Conservation (phyloP, 2,329 filamentous ascomycete species). For the Fulvia fulva region DNA sequence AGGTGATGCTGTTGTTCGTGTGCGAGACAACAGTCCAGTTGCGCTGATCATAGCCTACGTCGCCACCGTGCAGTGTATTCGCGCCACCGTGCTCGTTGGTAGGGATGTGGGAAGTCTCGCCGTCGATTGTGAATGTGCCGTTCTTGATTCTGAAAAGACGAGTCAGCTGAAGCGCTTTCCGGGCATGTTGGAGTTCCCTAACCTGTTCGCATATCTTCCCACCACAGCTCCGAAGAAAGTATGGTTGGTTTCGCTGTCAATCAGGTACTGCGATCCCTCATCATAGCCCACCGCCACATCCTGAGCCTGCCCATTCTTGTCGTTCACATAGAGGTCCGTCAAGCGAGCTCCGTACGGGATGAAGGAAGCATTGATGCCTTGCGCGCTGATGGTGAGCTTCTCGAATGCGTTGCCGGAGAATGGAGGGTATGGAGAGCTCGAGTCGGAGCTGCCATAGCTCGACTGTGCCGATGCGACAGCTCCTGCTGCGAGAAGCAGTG, state of each 20-base stretch:
- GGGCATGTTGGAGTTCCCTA: neutral
- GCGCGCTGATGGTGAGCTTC: conserved; percentile 25
- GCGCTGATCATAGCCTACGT: conserved; percentile 55
- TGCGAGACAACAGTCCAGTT: conserved; percentile 74
- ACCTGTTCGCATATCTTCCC: conserved; percentile 50
- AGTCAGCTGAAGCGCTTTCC: conserved; percentile 17
- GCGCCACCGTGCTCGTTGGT: conserved; percentile 50
- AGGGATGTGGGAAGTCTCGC: conserved; percentile 45
- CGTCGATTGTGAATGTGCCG: conserved; percentile 51
- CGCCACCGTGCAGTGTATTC: conserved; percentile 51
- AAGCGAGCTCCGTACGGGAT: conserved; percentile 31
- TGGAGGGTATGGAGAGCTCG: conserved; percentile 18
- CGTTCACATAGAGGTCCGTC: conserved; percentile 29
- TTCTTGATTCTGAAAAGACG: conserved; percentile 46
- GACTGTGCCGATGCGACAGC: conserved; percentile 19
- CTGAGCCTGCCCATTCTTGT: conserved; percentile 38
- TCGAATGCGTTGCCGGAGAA: conserved; percentile 30
- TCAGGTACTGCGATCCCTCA: conserved; percentile 37
- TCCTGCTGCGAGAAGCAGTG: conserved; percentile 24
- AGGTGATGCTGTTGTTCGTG: conserved; percentile 65
- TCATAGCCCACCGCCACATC: conserved; percentile 52
- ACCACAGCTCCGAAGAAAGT: conserved; percentile 63
- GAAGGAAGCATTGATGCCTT: conserved; percentile 30
- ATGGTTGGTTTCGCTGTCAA: conserved; percentile 44
- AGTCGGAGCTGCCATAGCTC: conserved; percentile 8